A percentile compares a stretch with the other conserved stretches of the same genome.
phyloP scores from a whole-genome alignment of 306 rosid genomes.

The Sophora flavescens region DNA sequence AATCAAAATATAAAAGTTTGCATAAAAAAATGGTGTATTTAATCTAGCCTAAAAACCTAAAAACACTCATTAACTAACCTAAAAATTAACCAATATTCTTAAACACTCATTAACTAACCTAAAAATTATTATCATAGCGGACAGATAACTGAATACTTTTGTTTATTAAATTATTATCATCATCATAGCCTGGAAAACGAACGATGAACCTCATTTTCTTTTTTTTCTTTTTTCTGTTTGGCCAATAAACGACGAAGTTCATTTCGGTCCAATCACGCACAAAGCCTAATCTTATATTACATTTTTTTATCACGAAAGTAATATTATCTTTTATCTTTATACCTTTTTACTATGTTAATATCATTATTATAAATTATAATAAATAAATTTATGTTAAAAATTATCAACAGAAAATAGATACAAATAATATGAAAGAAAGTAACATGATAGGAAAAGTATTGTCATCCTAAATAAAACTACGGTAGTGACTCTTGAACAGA shows the following conservation, averaged over 20 bases:
- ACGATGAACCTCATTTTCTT: conserved; percentile 9
- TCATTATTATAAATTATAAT: neutral
- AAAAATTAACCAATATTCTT: no score
- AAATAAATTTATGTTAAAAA: neutral
- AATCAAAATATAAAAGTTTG: no score
- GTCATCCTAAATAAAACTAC: conserved; percentile 4
- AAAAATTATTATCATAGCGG: no score
- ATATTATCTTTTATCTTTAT: neutral
- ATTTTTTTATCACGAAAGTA: neutral
- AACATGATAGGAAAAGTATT: neutral
- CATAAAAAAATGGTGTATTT: no score
- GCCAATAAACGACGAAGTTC: conserved; percentile 40
- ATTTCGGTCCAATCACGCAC: conserved; percentile 52
- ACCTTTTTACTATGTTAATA: neutral
- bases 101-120: no score
- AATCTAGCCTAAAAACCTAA: no score
- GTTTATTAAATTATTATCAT: neutral
- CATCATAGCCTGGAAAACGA: neutral
- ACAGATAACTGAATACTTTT: neutral
- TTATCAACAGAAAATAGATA: neutral
- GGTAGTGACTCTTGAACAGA: conserved; percentile 1
- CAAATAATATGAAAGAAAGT: neutral
- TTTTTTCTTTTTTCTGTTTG: neutral
- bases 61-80: no score
- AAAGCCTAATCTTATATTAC: neutral